Conservation (phyloP, 805 yeast genomes). For the Wickerhamiella australiensis region DNA sequence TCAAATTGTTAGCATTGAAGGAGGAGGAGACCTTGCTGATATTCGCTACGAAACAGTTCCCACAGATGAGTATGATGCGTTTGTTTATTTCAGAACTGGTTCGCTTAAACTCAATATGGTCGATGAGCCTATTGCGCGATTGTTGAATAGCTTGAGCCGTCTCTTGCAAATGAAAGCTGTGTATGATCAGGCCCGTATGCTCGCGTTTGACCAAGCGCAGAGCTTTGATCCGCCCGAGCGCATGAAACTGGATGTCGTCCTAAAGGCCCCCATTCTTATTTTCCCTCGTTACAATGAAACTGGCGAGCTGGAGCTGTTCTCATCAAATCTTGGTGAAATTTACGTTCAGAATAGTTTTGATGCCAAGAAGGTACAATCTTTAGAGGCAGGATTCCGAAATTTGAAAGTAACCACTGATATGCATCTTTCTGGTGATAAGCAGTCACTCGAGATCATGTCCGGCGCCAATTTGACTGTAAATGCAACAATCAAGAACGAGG, state of each 20-base stretch:
- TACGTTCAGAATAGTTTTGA: conserved; percentile 52
- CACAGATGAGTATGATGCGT: conserved; percentile 38
- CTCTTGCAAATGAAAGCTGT: conserved; percentile 75
- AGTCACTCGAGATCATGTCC: conserved; percentile 38
- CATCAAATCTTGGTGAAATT: conserved; percentile 72
- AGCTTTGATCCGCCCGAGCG: conserved; percentile 45
- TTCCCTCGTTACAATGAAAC: conserved; percentile 48
- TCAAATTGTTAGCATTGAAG: conserved; percentile 66
- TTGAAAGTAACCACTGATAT: conserved; percentile 56
- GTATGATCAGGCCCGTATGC: conserved; percentile 82
- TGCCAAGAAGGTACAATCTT: conserved; percentile 33
- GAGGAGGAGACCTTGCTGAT: conserved; percentile 71
- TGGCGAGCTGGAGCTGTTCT: conserved; percentile 39
- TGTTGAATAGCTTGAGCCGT: conserved; percentile 54
- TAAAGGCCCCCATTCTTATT: conserved; percentile 72
- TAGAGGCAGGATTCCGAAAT: conserved; percentile 59
- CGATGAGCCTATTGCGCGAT: conserved; percentile 63
- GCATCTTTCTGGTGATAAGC: conserved; percentile 33
- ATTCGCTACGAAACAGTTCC: conserved; percentile 62
- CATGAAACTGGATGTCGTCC: conserved; percentile 57
- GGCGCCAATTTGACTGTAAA: conserved; percentile 15
- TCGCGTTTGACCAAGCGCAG: conserved; percentile 72
- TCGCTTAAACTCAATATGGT: conserved; percentile 66
- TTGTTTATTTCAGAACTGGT: conserved; percentile 55
- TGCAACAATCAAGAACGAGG: conserved; percentile 6